Evolutionary conservation across 441 rosid genomes (phyloP).

Genomic region (Adansonia grandidieri): DNA sequence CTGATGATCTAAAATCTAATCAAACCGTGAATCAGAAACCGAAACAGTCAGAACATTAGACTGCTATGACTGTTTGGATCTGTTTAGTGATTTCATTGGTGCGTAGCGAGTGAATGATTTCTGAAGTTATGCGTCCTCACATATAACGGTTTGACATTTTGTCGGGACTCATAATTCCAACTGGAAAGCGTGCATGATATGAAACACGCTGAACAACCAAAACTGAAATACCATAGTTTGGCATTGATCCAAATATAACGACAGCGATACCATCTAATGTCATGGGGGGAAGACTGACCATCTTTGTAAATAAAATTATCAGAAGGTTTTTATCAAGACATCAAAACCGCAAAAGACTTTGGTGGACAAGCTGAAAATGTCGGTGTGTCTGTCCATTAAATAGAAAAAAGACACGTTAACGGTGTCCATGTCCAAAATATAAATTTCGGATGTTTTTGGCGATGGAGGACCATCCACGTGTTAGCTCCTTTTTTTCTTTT

Average conservation of each 20-base stretch:
- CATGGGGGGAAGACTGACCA: not conserved
- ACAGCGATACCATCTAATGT: not conserved
- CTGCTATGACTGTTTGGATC: too few relatives aligned
- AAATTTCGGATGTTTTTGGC: too few relatives aligned
- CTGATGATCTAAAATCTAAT: not conserved
- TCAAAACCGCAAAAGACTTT: not conserved
- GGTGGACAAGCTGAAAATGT: not conserved
- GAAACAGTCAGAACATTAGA: too few relatives aligned
- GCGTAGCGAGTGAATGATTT: too few relatives aligned
- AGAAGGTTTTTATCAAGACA: not conserved
- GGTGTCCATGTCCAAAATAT: constrained; percentile 1
- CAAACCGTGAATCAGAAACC: too few relatives aligned
- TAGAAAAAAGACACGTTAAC: not conserved
- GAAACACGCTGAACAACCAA: not conserved
- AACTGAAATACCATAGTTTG: not conserved
- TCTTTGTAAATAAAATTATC: not conserved
- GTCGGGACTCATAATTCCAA: not conserved
- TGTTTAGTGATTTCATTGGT: too few relatives aligned
- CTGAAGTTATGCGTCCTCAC: too few relatives aligned
- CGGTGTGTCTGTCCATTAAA: not conserved
- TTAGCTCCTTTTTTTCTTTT: too few relatives aligned
- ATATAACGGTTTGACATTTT: too few relatives aligned
- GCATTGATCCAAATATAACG: not conserved
- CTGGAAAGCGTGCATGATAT: not conserved
- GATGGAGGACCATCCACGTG: too few relatives aligned